Conservation (phyloP, 2,329 filamentous ascomycete genomes). For the Rachicladosporium sp. region DNA sequence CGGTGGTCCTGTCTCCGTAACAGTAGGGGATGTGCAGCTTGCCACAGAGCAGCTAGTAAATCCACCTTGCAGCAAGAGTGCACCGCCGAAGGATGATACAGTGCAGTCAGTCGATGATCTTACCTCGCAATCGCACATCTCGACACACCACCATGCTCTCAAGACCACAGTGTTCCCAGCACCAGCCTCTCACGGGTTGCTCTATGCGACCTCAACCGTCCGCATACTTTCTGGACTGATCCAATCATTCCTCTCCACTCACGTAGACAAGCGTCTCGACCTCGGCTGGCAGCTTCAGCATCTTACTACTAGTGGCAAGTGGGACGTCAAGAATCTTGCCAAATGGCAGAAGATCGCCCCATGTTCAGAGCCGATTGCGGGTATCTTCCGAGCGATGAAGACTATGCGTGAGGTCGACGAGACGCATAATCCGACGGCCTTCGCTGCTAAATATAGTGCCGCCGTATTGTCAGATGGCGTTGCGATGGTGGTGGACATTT, state of each 20-base stretch:
- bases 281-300: conserved; percentile 86
- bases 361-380: conserved; percentile 48
- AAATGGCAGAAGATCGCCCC: conserved; percentile 60
- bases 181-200: conserved; percentile 70
- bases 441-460: conserved; percentile 53
- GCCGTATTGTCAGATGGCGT: conserved; percentile 48
- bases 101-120: no score
- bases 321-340: conserved; percentile 91
- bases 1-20: no score
- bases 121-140: no score
- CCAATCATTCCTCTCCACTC: conserved; percentile 63
- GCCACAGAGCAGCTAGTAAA: no score
- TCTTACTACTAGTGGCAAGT: conserved; percentile 81
- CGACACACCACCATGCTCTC: conserved; percentile 33
- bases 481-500: conserved; percentile 65
- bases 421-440: conserved; percentile 60
- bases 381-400: conserved; percentile 80
- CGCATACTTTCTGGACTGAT: conserved; percentile 70
- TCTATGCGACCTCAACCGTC: conserved; percentile 66
- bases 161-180: conserved; percentile 56
- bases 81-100: no score
- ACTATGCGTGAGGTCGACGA: conserved; percentile 84
- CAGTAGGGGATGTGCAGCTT: no score
- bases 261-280: conserved; percentile 65
- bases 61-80: no score